Base-by-base conservation (phyloP, 192 early-diverging fungal species). In the Glomus cerebriforme region DNA sequence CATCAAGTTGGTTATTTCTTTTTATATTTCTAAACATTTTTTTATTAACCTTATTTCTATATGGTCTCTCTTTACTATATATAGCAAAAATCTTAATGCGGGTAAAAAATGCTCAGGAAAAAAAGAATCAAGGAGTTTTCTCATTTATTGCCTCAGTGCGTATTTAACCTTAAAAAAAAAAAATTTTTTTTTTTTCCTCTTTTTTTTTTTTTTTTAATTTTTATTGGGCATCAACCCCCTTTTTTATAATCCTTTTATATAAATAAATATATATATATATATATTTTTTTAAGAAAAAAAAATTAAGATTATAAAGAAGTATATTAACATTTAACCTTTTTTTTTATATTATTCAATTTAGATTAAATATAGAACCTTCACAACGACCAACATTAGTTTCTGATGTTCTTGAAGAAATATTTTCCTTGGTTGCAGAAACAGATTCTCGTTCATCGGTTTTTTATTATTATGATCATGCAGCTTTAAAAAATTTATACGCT, bases 401-500 rank as follows among this genome's bases (percentile, higher is more conserved):
- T 0, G 66, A 35, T 34, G 8, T 68, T 22, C 66, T 68, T 32
- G 66, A 68, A 19, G 66, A 37, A 35, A 68, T 68, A 17, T 68
- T 68, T 35, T 34, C 22, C 4, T 68, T 37, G 4, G 17, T 68
- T 10, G 32, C 35, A 3, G 66, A 68, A 34, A 39, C 17, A 37
- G 66, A 68, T 64, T 31, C 29, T 31, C n/a, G 15, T 27, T 29
- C n/a, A 26, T 26, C 60, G 27, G 10, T 27, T 8, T 13, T n/a
- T 37, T 37, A 22, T 37, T 68, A 37, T 68, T 68, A 68, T 68
- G 32, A 68, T 26, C 19, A 68, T n/a, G 13, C 22, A 19, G 22
- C 66, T 68, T 68, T 68, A n/a, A 68, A 68, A 37, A 37, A 73
- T 54, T 26, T 73, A 73, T 17, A 73, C 45, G 29, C 71, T 58